A percentile compares a stretch with the other conserved stretches of the same genome.
These are phyloP conservation scores for Musa balbisiana DNA, from an alignment of 202 grass and related monocot genomes.

Conservation along the genomic window DNA sequence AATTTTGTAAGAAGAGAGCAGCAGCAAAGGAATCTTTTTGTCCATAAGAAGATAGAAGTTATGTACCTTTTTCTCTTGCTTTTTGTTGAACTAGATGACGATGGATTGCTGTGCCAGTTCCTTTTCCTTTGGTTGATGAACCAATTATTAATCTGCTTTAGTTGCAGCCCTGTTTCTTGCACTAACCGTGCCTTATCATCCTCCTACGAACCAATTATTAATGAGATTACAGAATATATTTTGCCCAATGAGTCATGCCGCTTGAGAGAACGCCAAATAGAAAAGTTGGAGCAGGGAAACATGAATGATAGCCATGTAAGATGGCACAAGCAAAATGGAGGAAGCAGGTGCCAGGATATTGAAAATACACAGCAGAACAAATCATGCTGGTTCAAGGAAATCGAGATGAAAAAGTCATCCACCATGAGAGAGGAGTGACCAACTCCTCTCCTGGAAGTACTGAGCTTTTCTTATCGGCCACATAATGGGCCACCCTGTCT, in stretches of 20 bases:
- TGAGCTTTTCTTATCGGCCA: too few relatives aligned
- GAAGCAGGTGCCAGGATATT: background rate
- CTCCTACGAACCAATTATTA: conserved; percentile 29
- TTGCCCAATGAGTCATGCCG: background rate
- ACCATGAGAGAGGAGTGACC: too few relatives aligned
- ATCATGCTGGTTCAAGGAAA: too few relatives aligned
- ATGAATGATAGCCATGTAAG: too few relatives aligned
- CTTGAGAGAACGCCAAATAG: too few relatives aligned
- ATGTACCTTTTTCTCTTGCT: conserved; percentile 69
- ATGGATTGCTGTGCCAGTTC: conserved; percentile 81
- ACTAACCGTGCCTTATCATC: conserved; percentile 77
- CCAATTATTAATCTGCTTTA: conserved; percentile 90
- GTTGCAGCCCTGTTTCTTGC: conserved; percentile 71
- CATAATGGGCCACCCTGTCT: too few relatives aligned
- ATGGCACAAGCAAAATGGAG: too few relatives aligned
- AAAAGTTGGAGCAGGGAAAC: too few relatives aligned
- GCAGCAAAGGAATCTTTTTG: too few relatives aligned
- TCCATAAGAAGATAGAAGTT: background rate
- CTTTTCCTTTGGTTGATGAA: conserved; percentile 90
- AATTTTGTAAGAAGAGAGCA: background rate
- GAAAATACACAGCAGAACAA: background rate
- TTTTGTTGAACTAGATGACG: conserved; percentile 50
- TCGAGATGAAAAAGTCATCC: too few relatives aligned
- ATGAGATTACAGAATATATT: background rate
- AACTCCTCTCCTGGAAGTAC: too few relatives aligned